Conservation (phyloP, 129 eudicot species). For the Flaveria robusta region DNA sequence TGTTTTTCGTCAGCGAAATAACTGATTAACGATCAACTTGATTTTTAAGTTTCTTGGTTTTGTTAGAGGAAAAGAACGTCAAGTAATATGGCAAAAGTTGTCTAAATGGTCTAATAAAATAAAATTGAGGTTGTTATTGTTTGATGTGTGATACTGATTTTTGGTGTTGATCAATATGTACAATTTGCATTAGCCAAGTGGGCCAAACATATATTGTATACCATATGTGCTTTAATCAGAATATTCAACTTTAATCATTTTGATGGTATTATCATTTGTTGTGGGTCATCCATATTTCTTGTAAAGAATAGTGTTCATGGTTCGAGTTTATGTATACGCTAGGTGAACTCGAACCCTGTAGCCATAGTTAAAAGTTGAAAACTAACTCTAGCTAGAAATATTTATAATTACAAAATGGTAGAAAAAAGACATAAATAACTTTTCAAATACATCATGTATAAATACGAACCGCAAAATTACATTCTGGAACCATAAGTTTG, state of each 20-base stretch:
- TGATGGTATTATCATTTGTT: neutral
- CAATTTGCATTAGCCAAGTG: neutral
- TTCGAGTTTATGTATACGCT: too few relatives aligned
- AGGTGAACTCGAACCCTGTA: too few relatives aligned
- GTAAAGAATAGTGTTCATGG: neutral
- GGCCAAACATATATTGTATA: neutral
- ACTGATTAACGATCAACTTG: neutral
- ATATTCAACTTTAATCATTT: neutral
- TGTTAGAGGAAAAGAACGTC: conserved; percentile 22
- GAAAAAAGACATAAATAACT: too few relatives aligned
- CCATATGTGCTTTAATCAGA: neutral
- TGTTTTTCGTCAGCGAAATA: conserved; percentile 27
- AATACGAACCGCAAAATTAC: too few relatives aligned
- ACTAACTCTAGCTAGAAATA: too few relatives aligned
- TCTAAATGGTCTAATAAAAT: conserved; percentile 19
- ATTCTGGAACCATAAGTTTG: too few relatives aligned
- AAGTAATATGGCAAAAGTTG: conserved; percentile 11
- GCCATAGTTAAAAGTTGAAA: too few relatives aligned
- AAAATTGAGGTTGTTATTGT: conserved; percentile 1
- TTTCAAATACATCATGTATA: too few relatives aligned
- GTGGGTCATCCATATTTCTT: neutral
- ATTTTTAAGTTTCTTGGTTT: neutral
- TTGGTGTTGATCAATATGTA: neutral
- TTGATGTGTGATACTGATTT: conserved; percentile 6
- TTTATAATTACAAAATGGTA: too few relatives aligned